Base-by-base conservation (phyloP, 345 rosid species). In the Alliaria petiolata region DNA sequence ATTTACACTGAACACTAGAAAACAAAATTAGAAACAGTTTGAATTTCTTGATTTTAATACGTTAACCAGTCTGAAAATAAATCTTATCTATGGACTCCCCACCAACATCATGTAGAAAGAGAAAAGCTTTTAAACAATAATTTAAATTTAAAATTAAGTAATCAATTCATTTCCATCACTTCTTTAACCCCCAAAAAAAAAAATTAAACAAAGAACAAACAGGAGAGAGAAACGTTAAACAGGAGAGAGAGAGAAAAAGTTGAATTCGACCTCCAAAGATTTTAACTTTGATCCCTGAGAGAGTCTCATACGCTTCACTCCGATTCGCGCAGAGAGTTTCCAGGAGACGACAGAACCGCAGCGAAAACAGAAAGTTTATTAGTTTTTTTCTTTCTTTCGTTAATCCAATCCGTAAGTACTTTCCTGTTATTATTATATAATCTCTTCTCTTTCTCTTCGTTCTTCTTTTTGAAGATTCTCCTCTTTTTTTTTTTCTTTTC, bases 321-420 rank as follows among this genome's bases (percentile, higher is more conserved):
- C 66, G 86, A 76, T 90, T 86, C 82, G 85, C 80, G 76, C 85
- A 78, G 84, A 77, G 82, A 79, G 79, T 83, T 83, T 80, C 82
- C 68, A 74, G 60, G 84, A 81, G 79, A 83, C 81, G 38, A 65
- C 76, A 35, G 19, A 75, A 80, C 71, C 84, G 67, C 80, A 50
- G 81, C 75, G 81, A 62, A 71, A 62, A 55, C 55, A 47, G 70
- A 66, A 39, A 51, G 4, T 20, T 68, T 47, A n/a, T n/a, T n/a
- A n/a, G 53, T 45, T 35, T n/a, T 45, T 34, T 15, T 44, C 8
- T 52, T 20, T 70, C 69, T 64, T 79, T 79, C 69, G 81, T 76
- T 81, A 68, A 81, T 78, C 89, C 87, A 85, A 82, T 87, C 87
- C 68, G 88, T 87, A 85, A 89, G 92, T 82, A 66, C 67, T 65